Conservation (phyloP, 2,329 filamentous ascomycete species). For the Phyllosticta paracitricarpa region DNA sequence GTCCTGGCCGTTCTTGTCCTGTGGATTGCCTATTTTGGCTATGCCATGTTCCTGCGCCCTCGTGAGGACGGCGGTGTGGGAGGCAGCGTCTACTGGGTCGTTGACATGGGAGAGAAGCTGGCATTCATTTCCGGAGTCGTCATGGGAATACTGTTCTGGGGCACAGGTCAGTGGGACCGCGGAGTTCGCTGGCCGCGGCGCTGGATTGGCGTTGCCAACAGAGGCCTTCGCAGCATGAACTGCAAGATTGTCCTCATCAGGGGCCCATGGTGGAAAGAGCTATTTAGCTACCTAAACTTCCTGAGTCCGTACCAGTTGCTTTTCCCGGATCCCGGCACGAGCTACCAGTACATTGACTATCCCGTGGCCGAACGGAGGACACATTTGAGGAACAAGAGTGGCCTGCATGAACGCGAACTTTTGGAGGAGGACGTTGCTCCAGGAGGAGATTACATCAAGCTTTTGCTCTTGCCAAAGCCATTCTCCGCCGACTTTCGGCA, state of each 20-base stretch:
- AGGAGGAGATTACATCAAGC: constrained; percentile 84
- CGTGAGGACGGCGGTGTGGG: constrained; percentile 91
- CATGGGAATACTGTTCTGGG: constrained; percentile 81
- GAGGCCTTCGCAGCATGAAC: constrained; percentile 85
- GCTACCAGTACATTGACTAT: constrained; percentile 69
- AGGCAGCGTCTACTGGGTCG: constrained; percentile 90
- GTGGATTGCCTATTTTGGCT: constrained; percentile 80
- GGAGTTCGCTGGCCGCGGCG: constrained; percentile 88
- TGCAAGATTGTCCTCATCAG: constrained; percentile 88
- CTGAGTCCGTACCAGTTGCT: constrained; percentile 67
- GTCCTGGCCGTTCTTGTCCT: constrained; percentile 69
- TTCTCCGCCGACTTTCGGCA: constrained; percentile 92
- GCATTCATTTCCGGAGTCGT: constrained; percentile 86
- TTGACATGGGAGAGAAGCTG: constrained; percentile 83
- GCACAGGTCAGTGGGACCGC: constrained; percentile 90
- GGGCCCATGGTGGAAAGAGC: constrained; percentile 71
- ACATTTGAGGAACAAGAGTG: constrained; percentile 30
- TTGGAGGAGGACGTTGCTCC: constrained; percentile 85
- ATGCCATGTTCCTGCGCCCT: constrained; percentile 89
- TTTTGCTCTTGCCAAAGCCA: constrained; percentile 83
- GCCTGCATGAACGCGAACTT: constrained; percentile 39
- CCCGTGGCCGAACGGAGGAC: constrained; percentile 31
- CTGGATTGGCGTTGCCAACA: constrained; percentile 83
- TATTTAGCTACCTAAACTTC: constrained; percentile 62
- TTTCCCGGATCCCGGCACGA: constrained; percentile 55